Evolutionary conservation across 2,329 filamentous ascomycete genomes (phyloP), one percentile per base, ranked within the genome.

Genomic region (Fusarium sp.): DNA sequence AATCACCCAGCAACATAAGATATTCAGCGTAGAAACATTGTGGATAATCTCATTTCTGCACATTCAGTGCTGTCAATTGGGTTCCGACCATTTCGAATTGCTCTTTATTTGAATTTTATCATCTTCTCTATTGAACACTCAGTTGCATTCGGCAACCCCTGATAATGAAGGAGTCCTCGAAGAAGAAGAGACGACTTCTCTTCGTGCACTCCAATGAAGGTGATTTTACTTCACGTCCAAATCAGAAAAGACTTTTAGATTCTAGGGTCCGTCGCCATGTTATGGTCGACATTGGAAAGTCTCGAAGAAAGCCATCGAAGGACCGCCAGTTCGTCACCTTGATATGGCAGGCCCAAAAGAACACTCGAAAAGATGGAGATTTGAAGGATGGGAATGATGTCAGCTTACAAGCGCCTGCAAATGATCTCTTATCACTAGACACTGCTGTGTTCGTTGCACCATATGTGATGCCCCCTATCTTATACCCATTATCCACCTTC

Each of bases 231-330:
- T 29, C 31, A 17, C 43, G 18, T 31, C 15, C 18, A 20, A 40
- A 23, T 25, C 23, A 15, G 1, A 35, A 17, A 20, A 51, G 41
- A 4, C 25, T 46, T 2, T 20, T 41, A 5, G 46, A 41, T 14
- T 58, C 53, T 11, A 40, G 21, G 18, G 23, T 46, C 15, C 58
- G 53, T 47, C 52, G 43, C 14, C 52, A 61, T 42, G 39, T 61
- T 9, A 61, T 58, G 58, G 35, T 18, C 4, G 58, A 61, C 18
- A 61, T 61, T 36, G 46, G 53, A 14, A 37, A 11, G 45, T 35
- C 58, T 9, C 46, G 58, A 41, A 20, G 46, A 46, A 61, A 37
- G 18, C 53, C 46, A 15, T 18, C 40, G 15, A 57, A 41, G 40
- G 35, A 23, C 4, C 45, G 5, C n/a, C 53, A 33, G 27, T 58